Percentiles rank a stretch among this genome's conserved stretches.
Conservation (phyloP, 306 rosid genomes). For the Hippophae rhamnoides region DNA sequence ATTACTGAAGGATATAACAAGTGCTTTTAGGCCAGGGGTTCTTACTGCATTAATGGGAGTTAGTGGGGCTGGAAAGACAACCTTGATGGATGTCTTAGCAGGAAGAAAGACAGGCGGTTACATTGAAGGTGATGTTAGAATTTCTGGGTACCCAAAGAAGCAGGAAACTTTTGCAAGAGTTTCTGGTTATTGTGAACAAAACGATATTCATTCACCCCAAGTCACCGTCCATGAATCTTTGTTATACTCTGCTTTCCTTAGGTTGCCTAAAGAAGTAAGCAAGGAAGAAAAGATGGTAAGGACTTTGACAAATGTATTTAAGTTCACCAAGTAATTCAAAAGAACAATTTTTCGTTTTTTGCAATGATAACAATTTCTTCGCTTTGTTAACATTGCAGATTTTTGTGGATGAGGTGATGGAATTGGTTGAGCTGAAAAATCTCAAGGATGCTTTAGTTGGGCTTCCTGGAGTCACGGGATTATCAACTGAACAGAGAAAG, state of each 20-base stretch:
- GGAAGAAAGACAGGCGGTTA: slow-evolving; percentile 70
- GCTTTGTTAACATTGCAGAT: slow-evolving; percentile 28
- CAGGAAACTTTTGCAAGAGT: slow-evolving; percentile 59
- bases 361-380: slow-evolving; percentile 8
- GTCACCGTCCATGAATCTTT: slow-evolving; percentile 54
- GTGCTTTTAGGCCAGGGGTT: slow-evolving; percentile 65
- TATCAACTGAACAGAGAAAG: slow-evolving; percentile 82
- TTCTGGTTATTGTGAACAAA: slow-evolving; percentile 58
- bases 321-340: background rate
- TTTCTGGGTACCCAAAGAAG: slow-evolving; percentile 56
- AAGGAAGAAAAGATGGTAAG: slow-evolving; percentile 35
- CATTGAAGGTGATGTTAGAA: slow-evolving; percentile 44
- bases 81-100: slow-evolving; percentile 62
- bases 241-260: slow-evolving; percentile 60
- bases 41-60: slow-evolving; percentile 68
- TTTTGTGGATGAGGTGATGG: slow-evolving; percentile 87
- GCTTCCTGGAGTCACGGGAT: slow-evolving; percentile 78
- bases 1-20: slow-evolving; percentile 49
- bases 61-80: slow-evolving; percentile 72
- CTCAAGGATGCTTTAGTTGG: slow-evolving; percentile 68
- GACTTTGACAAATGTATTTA: background rate
- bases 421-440: slow-evolving; percentile 61
- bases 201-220: slow-evolving; percentile 67
- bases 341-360: background rate
- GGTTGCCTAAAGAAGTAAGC: slow-evolving; percentile 45